Evolutionary conservation across 2,329 filamentous ascomycete species (phyloP).

Genomic region (Pseudogymnoascus sp.): DNA sequence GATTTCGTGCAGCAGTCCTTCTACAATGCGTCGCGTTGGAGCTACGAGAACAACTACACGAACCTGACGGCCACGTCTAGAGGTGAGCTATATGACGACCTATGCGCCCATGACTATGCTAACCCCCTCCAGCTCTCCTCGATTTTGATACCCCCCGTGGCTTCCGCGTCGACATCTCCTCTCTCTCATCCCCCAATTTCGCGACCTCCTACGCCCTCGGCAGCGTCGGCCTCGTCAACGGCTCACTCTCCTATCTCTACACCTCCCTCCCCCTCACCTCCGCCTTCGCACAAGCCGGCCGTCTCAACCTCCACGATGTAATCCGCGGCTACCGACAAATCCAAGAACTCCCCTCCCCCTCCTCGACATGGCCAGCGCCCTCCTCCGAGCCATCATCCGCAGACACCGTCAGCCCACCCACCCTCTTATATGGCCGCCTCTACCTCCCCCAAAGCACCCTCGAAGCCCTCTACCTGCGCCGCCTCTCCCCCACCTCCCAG

Average conservation of each 20-base stretch:
- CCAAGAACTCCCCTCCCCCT: constrained; percentile 50
- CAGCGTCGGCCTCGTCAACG: constrained; percentile 84
- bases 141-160: constrained; percentile 83
- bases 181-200: constrained; percentile 85
- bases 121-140: constrained; percentile 56
- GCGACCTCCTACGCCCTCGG: constrained; percentile 90
- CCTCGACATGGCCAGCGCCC: constrained; percentile 35
- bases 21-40: constrained; percentile 79
- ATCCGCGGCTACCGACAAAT: constrained; percentile 78
- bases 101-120: constrained; percentile 17
- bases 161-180: constrained; percentile 78
- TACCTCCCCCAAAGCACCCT: constrained; percentile 79
- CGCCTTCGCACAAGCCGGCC: constrained; percentile 54
- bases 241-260: constrained; percentile 95
- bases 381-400: neutral
- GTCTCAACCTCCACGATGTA: constrained; percentile 68
- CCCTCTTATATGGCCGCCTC: constrained; percentile 66
- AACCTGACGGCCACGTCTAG: constrained; percentile 75
- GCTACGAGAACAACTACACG: constrained; percentile 85
- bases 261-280: constrained; percentile 71
- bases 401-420: constrained; percentile 41
- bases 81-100: constrained; percentile 41
- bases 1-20: constrained; percentile 92
- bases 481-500: constrained; percentile 69
- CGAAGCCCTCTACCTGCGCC: constrained; percentile 75